Percentiles rank a stretch among this genome's conserved stretches.
Evolutionary conservation across 495 filamentous ascomycete genomes (phyloP).

Genomic region (Aspergillus baeticus): DNA sequence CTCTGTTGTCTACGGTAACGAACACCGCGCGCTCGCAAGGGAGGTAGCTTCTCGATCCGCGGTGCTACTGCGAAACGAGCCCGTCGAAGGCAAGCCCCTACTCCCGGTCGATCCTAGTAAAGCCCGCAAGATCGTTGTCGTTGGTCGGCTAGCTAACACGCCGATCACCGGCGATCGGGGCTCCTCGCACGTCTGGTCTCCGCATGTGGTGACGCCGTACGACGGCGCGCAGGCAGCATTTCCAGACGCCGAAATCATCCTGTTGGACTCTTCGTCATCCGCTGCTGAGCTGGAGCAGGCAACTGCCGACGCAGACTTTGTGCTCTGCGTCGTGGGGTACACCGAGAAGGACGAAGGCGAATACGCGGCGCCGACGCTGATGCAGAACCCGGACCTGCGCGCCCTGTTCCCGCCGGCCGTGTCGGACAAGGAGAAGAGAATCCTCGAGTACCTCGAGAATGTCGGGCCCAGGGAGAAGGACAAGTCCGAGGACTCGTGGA

Average conservation of each 20-base stretch:
- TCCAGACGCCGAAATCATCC: too few relatives aligned
- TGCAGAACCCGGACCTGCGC: constrained; percentile 7
- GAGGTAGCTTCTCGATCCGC: too few relatives aligned
- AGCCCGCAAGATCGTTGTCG: constrained; percentile 9
- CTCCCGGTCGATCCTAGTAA: too few relatives aligned
- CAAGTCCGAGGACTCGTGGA: neutral
- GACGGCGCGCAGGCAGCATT: constrained; percentile 15
- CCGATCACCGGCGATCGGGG: constrained; percentile 21
- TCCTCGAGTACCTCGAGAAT: neutral
- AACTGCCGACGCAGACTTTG: constrained; percentile 14
- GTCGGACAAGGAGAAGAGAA: neutral
- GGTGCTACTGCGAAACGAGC: too few relatives aligned
- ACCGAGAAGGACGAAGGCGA: constrained; percentile 22
- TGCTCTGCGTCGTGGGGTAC: constrained; percentile 21
- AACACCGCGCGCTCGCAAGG: too few relatives aligned
- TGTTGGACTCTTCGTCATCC: too few relatives aligned
- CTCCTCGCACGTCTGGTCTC: constrained; percentile 17
- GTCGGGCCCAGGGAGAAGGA: neutral
- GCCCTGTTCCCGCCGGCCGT: neutral
- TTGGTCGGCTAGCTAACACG: constrained; percentile 17
- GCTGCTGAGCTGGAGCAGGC: neutral
- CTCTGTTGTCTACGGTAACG: too few relatives aligned
- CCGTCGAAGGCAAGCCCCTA: too few relatives aligned
- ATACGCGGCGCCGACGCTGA: constrained; percentile 4
- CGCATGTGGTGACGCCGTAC: constrained; percentile 14